phyloP scores from a whole-genome alignment of 805 yeast genomes.

The Jamesozyma jinghongensis region DNA sequence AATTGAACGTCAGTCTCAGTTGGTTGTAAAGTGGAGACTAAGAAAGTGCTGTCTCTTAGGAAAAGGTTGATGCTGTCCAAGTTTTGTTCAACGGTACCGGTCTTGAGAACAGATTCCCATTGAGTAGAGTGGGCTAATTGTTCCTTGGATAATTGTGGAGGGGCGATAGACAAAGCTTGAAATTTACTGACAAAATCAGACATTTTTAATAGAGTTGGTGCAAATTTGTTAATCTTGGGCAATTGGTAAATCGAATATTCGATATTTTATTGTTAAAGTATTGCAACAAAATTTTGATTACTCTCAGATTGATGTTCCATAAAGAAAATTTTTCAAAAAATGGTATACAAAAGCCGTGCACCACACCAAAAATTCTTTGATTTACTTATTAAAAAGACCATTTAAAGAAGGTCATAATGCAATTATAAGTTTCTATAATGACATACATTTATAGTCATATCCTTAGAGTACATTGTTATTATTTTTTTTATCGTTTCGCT shows the following conservation, averaged over 20 bases:
- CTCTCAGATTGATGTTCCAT: too few species aligned
- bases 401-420: too few species aligned
- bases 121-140: conserved; percentile 70
- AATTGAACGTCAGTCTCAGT: conserved; percentile 63
- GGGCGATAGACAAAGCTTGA: conserved; percentile 19
- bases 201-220: conserved; percentile 10
- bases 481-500: too few species aligned
- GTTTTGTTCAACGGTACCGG: conserved; percentile 43
- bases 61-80: conserved; percentile 55
- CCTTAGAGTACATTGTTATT: too few species aligned
- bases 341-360: too few species aligned
- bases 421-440: too few species aligned
- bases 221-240: background rate
- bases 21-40: conserved; percentile 53
- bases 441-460: too few species aligned
- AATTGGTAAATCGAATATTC: background rate
- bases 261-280: too few species aligned
- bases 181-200: conserved; percentile 26
- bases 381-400: too few species aligned
- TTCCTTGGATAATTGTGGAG: conserved; percentile 31
- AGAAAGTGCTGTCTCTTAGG: conserved; percentile 60
- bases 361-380: too few species aligned
- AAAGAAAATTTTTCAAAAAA: too few species aligned
- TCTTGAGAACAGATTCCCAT: conserved; percentile 62
- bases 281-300: too few species aligned